A percentile compares a stretch with the other conserved stretches of the same genome.
Evolutionary conservation across 495 filamentous ascomycete species (phyloP).

Genomic region (Penicillium crystallinum): DNA sequence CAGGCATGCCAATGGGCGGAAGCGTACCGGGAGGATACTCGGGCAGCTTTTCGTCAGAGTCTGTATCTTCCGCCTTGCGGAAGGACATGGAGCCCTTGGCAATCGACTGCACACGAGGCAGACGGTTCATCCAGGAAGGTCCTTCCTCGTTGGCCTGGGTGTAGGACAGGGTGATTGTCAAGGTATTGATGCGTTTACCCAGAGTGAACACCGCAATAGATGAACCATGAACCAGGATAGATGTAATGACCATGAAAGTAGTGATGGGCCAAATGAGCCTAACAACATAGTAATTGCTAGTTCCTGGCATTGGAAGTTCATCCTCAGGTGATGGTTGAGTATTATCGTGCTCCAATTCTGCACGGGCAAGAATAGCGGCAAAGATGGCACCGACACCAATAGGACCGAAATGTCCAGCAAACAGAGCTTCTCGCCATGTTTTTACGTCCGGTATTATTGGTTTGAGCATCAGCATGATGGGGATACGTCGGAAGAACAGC

Average conservation of each 20-base stretch:
- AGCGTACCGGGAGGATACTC: conserved; percentile 73
- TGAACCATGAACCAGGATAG: conserved; percentile 93
- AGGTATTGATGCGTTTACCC: conserved; percentile 96
- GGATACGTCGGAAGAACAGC: conserved; percentile 93
- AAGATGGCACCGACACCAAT: conserved; percentile 98
- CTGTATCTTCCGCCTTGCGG: conserved; percentile 52
- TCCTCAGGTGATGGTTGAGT: conserved; percentile 68
- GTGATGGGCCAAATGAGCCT: conserved; percentile 93
- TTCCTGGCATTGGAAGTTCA: conserved; percentile 47
- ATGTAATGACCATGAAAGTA: conserved; percentile 87
- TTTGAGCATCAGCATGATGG: conserved; percentile 89
- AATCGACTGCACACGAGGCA: conserved; percentile 80
- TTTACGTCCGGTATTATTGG: conserved; percentile 95
- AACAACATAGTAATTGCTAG: conserved; percentile 63
- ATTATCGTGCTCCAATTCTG: conserved; percentile 70
- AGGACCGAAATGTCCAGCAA: conserved; percentile 97
- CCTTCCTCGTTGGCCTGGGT: conserved; percentile 85
- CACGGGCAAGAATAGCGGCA: conserved; percentile 83
- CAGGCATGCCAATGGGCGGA: conserved; percentile 69
- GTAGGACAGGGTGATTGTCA: conserved; percentile 93
- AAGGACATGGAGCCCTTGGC: conserved; percentile 80
- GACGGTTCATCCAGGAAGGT: conserved; percentile 87
- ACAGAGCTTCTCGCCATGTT: conserved; percentile 96
- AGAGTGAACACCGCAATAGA: conserved; percentile 98
- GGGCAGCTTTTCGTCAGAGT: conserved; percentile 57